Evolutionary conservation across 352 stramenopile genomes (phyloP), one percentile per base, ranked within the genome.

Genomic region (Globisporangium cylindrosporum): DNA sequence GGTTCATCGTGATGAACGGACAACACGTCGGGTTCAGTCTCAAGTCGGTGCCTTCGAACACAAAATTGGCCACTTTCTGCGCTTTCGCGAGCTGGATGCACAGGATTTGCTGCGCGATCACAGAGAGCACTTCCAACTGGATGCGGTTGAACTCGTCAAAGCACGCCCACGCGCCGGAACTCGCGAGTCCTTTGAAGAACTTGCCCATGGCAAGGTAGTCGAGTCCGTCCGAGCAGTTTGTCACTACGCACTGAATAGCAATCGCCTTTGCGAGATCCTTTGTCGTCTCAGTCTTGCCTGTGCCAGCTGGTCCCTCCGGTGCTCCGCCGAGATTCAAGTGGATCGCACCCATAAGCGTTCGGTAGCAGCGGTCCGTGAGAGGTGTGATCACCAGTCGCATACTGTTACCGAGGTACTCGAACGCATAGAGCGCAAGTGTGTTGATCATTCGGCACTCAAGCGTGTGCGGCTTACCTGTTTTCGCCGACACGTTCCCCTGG

Each of bases 141-240:
- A 98, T 98, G 25, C 92, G 90, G 68, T 98, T 98, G 66, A 98
- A 98, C 73, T 98, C 93, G 51, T 93, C 87, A 67, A 98, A 98
- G 68, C 93, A 98, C 6, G 90, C 90, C 93, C 93, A 98, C 12
- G 92, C 88, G 3, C 93, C 93, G 18, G 85, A 95, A 49, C 82
- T 92, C 5, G 91, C 92, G 18, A 98, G 84, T 9, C 92, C 92
- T 67, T 98, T 98, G 73, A 98, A 98, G 69, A 98, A 98, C 69
- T 98, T 98, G 27, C 86, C 92, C 90, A 97, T 98, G 22, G 92
- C 92, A 25, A 95, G 77, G 77, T 98, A 98, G 68, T 97, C 90
- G 8, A 98, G 79, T 22, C 87, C 88, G 51, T 88, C 82, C 0
- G 89, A 97, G 72, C 92, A 98, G 73, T 98, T 98, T 25, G 93